Base-by-base conservation (phyloP, 768 basidiomycete species). In the Pleurotus platypus region DNA sequence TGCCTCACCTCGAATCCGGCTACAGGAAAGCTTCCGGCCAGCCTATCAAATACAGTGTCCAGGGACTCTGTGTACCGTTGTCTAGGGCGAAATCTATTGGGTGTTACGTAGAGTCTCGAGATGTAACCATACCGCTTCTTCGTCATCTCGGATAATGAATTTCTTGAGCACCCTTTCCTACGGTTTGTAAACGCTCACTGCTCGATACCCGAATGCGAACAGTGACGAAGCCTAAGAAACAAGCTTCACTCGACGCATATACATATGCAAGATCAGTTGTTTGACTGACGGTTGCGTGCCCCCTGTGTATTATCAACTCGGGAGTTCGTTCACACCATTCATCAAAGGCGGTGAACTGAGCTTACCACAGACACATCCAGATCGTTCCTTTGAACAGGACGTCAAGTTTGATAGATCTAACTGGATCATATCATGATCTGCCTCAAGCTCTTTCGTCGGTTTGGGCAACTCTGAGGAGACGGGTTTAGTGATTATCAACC, bases 41-140 rank as follows among this genome's bases (percentile, higher is more conserved):
- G 12, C 42, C 8, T 7, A 15, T 7, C 42, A 13, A 45, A 45
- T 45, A 35, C 2, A 35, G 8, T 9, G 30, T 35, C 9, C 30
- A 9, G 30, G 30, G 11, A 35, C 30, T 35, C 30, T 35, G 30
- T 8, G 9, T 35, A 11, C 92, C 85, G 64, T 98, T 98, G 66
- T 99, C 96, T 15, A 98, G 73, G 2, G 98, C 83, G 53, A 98
- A 86, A 68, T 98, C 95, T 5, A 95, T 77, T 8, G 74, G 42
- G 74, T 81, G 57, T 68, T 73, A 55, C 77, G 75, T 35, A 91
- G 61, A 5, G 70, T 73, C 62, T 80, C 81, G 26, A 96, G 62
- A 66, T 91, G 78, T 6, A 80, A 66, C 94, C 94, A 98, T 1
- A 83, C 86, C 5, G 70, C 70, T n/a, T 80, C 76, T 66, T 93